Conservation (phyloP, 192 early-diverging fungal genomes). For the Podila clonocystis region DNA sequence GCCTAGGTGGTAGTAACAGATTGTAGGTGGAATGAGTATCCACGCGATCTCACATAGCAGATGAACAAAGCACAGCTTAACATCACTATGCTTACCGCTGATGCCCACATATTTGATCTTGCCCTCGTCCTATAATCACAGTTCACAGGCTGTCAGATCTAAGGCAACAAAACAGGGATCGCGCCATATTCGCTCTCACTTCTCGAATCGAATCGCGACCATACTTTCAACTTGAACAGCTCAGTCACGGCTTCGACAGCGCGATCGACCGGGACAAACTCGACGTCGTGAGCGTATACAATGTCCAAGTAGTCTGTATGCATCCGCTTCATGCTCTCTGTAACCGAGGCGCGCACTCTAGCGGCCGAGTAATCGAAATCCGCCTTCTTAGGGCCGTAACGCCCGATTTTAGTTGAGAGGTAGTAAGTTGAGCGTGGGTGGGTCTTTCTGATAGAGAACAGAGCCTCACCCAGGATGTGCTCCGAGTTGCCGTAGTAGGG, state of each 20-base stretch:
- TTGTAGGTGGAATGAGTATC: neutral
- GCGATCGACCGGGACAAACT: slow-evolving; percentile 71
- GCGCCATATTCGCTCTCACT: neutral
- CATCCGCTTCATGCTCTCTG: slow-evolving; percentile 67
- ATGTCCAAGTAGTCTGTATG: slow-evolving; percentile 75
- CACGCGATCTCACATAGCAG: neutral
- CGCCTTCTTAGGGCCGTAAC: slow-evolving; percentile 68
- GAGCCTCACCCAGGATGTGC: slow-evolving; percentile 68
- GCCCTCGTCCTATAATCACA: slow-evolving; percentile 53
- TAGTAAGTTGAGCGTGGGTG: slow-evolving; percentile 74
- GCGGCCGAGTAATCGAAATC: slow-evolving; percentile 75
- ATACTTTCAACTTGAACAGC: slow-evolving; percentile 66
- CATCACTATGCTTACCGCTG: slow-evolving; percentile 57
- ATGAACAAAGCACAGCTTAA: too few relatives aligned
- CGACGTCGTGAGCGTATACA: slow-evolving; percentile 80
- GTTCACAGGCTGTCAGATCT: neutral
- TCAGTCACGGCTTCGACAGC: slow-evolving; percentile 58
- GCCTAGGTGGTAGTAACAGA: slow-evolving; percentile 34
- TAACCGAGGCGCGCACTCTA: slow-evolving; percentile 59
- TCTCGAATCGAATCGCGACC: neutral
- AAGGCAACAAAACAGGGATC: slow-evolving; percentile 42
- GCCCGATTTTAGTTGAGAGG: slow-evolving; percentile 77
- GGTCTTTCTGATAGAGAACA: slow-evolving; percentile 54
- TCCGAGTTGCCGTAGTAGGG: slow-evolving; percentile 81
- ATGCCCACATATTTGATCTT: slow-evolving; percentile 74